phyloP scores from a whole-genome alignment of 371 early-diverging fungal species.

The Mucor lusitanicus region DNA sequence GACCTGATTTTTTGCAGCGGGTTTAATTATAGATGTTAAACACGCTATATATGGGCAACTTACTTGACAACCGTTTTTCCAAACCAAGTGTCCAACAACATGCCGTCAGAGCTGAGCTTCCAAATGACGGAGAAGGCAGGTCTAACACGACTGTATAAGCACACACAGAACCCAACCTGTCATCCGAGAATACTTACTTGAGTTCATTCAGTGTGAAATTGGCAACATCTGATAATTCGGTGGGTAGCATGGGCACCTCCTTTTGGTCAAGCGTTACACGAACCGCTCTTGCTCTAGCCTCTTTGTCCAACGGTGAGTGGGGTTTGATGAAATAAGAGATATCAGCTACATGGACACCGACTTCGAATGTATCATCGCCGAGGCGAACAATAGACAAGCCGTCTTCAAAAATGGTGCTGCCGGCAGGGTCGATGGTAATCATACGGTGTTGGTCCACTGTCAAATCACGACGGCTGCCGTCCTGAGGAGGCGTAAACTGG shows the following conservation, averaged over 20 bases:
- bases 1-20: slow-evolving; percentile 52
- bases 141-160: slow-evolving; percentile 30
- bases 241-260: slow-evolving; percentile 98
- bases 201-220: slow-evolving; percentile 32
- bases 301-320: slow-evolving; percentile 86
- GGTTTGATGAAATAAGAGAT: slow-evolving; percentile 94
- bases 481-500: slow-evolving; percentile 32
- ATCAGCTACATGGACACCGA: slow-evolving; percentile 98
- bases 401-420: slow-evolving; percentile 78
- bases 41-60: slow-evolving; percentile 1
- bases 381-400: slow-evolving; percentile 78
- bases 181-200: slow-evolving; percentile 33
- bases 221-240: slow-evolving; percentile 66
- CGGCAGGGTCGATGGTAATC: slow-evolving; percentile 23
- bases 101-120: slow-evolving; percentile 63
- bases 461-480: slow-evolving; percentile 67
- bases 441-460: slow-evolving; percentile 18
- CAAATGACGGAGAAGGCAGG: slow-evolving; percentile 88
- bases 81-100: slow-evolving; percentile 70
- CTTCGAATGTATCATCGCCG: slow-evolving; percentile 67
- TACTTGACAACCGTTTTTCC: slow-evolving; percentile 69
- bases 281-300: slow-evolving; percentile 89
- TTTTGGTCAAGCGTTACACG: slow-evolving; percentile 89
- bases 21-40: slow-evolving; percentile 2
- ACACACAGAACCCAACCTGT: too few species aligned